Evolutionary conservation across 1,284 basidiomycete genomes (phyloP).

Genomic region (Irpex rosettiformis): DNA sequence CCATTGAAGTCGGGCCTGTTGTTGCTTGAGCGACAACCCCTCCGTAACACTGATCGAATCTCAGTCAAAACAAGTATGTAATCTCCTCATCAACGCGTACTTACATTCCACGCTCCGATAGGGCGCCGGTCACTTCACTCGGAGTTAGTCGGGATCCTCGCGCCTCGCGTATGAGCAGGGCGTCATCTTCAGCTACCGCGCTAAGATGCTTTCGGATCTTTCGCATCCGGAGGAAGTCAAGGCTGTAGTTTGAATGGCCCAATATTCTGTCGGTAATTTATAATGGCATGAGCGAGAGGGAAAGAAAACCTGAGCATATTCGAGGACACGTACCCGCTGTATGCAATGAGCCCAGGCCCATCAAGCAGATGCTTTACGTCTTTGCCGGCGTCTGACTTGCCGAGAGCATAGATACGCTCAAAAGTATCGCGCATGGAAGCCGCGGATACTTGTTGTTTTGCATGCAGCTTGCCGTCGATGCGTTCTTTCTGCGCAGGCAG

Average conservation of each 20-base stretch:
- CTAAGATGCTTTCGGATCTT: constrained; percentile 55
- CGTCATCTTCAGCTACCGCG: constrained; percentile 57
- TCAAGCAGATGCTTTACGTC: constrained; percentile 21
- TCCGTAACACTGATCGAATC: constrained; percentile 40
- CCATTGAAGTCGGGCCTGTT: constrained; percentile 50
- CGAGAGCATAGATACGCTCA: constrained; percentile 27
- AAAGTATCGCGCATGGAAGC: constrained; percentile 30
- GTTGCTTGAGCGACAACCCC: constrained; percentile 35
- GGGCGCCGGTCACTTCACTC: constrained; percentile 54
- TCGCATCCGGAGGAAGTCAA: constrained; percentile 45
- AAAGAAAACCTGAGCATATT: constrained; percentile 8
- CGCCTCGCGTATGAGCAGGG: constrained; percentile 48
- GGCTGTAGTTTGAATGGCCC: constrained; percentile 55
- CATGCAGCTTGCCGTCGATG: constrained; percentile 60
- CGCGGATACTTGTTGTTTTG: constrained; percentile 41
- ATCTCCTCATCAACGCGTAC: too few relatives aligned
- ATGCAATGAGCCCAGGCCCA: constrained; percentile 19
- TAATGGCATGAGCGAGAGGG: constrained; percentile 1
- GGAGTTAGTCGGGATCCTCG: constrained; percentile 42
- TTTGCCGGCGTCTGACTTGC: constrained; percentile 31
- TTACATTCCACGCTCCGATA: constrained; percentile 74
- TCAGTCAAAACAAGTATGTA: too few relatives aligned
- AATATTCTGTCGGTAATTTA: constrained; percentile 43
- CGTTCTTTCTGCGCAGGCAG: constrained; percentile 79
- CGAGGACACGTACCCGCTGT: constrained; percentile 29